Evolutionary conservation across 1,284 basidiomycete species (phyloP), one percentile per base, ranked within the genome.

Genomic region (Apiotrichum siamense): DNA sequence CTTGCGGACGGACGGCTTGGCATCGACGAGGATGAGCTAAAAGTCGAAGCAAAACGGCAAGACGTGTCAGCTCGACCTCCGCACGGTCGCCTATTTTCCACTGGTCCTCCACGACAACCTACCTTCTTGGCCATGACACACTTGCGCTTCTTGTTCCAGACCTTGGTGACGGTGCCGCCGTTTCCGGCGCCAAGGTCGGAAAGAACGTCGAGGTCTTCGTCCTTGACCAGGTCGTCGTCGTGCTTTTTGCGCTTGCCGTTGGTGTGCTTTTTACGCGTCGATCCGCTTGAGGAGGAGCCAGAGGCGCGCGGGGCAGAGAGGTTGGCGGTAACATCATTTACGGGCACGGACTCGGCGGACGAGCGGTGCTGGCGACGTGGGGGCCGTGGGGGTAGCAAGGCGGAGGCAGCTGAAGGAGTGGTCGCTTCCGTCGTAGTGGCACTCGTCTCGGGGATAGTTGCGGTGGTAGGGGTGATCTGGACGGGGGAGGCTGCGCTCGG

Each of bases 71-170:
- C 37, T 9, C 23, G 10, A n/a, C 37, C 20, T 7, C 18, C 21
- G n/a, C 37, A 26, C 3, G n/a, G n/a, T n/a, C n/a, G n/a, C n/a
- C n/a, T n/a, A n/a, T n/a, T n/a, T n/a, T n/a, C n/a, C n/a, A n/a
- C n/a, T n/a, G n/a, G n/a, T n/a, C n/a, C n/a, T n/a, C 35, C 26
- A 31, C 26, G 18, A 20, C 10, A 11, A 24, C 82, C 48, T 61
- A 88, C 92, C 84, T 97, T 96, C 77, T 91, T 89, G 1, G 92
- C 92, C 91, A 96, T 96, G 59, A 88, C 82, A 5, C 83, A 87
- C 29, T 85, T 83, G 35, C 87, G 88, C 24, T 90, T 89, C n/a
- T 83, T 78, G 70, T 96, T 92, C 72, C 88, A 82, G n/a, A 92
- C 93, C 75, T 88, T 90, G 71, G 88, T 88, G 49, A 98, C 96